A percentile compares a stretch with the other conserved stretches of the same genome.
These are phyloP conservation scores for Cladosporium sp. DNA, from an alignment of 2,329 filamentous ascomycete species.

Conservation along the genomic window DNA sequence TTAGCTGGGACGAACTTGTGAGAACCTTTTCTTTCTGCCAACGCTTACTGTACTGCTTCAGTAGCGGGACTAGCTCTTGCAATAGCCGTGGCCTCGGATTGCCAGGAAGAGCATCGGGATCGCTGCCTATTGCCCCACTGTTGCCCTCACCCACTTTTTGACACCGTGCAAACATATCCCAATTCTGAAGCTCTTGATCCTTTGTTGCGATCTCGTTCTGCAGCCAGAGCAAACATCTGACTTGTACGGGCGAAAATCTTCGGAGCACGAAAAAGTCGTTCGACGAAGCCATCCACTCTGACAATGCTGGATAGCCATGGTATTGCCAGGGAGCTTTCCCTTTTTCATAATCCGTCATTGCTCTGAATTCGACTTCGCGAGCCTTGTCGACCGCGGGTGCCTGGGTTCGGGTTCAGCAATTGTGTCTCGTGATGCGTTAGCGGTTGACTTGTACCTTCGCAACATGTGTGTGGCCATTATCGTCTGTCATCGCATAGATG, in stretches of 20 bases:
- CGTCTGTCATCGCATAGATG: too few relatives aligned
- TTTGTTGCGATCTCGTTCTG: conserved; percentile 13
- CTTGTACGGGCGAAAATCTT: conserved; percentile 13
- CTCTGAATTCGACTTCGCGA: too few relatives aligned
- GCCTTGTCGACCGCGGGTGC: too few relatives aligned
- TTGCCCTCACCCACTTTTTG: not conserved
- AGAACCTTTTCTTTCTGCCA: not conserved
- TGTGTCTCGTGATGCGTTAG: too few relatives aligned
- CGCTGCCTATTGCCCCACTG: not conserved
- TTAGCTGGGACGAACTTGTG: not conserved
- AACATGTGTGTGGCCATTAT: too few relatives aligned
- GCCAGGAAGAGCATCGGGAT: not conserved
- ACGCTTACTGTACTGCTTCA: conserved; percentile 15
- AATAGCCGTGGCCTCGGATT: not conserved
- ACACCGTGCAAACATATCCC: conserved; percentile 7
- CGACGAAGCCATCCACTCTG: conserved; percentile 12
- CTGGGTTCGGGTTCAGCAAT: too few relatives aligned
- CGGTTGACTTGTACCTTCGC: too few relatives aligned
- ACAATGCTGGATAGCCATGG: conserved; percentile 14
- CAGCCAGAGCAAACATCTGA: conserved; percentile 12
- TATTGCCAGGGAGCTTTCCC: conserved; percentile 9
- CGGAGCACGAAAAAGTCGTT: conserved; percentile 16
- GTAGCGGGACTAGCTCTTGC: conserved; percentile 3
- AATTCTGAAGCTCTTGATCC: conserved; percentile 6
- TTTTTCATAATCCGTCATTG: not conserved